Conservation (phyloP, 495 filamentous ascomycete species). For the Tricharina praecox region DNA sequence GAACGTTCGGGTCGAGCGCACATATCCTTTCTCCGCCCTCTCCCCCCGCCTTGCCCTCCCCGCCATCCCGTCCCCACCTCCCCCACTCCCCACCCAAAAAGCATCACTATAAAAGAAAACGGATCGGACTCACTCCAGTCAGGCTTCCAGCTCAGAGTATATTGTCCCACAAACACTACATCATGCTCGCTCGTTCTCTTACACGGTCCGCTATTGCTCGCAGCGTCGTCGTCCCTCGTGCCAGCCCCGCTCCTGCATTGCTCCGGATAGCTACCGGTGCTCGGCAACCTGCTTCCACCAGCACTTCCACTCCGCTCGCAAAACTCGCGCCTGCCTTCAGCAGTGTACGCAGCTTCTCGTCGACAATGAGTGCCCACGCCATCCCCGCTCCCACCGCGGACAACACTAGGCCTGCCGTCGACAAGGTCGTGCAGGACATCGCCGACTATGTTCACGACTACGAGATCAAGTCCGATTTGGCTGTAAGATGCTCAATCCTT, state of each 20-base stretch:
- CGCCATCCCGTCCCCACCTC: too few species aligned
- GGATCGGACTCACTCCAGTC: too few species aligned
- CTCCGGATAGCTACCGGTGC: not conserved
- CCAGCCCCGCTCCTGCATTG: not conserved
- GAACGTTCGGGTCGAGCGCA: too few species aligned
- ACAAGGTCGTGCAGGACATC: slow-evolving; percentile 87
- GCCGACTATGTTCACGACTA: slow-evolving; percentile 86
- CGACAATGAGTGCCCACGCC: slow-evolving; percentile 3
- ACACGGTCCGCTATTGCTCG: slow-evolving; percentile 1
- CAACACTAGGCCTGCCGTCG: slow-evolving; percentile 40
- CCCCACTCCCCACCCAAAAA: too few species aligned
- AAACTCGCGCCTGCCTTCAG: slow-evolving; percentile 1
- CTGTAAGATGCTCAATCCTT: slow-evolving; percentile 41
- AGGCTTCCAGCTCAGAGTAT: too few species aligned
- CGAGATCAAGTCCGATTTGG: slow-evolving; percentile 75
- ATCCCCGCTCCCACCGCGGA: not conserved
- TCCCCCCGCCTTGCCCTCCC: too few species aligned
- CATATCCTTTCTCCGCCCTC: too few species aligned
- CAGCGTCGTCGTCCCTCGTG: not conserved
- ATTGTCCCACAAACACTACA: not conserved
- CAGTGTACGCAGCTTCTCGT: slow-evolving; percentile 3
- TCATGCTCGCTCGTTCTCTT: slow-evolving; percentile 2
- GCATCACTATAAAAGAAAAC: too few species aligned
- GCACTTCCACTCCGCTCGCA: slow-evolving; percentile 1
- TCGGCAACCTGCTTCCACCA: not conserved